Conservation (phyloP, 495 filamentous ascomycete genomes). For the Podospora appendiculata region DNA sequence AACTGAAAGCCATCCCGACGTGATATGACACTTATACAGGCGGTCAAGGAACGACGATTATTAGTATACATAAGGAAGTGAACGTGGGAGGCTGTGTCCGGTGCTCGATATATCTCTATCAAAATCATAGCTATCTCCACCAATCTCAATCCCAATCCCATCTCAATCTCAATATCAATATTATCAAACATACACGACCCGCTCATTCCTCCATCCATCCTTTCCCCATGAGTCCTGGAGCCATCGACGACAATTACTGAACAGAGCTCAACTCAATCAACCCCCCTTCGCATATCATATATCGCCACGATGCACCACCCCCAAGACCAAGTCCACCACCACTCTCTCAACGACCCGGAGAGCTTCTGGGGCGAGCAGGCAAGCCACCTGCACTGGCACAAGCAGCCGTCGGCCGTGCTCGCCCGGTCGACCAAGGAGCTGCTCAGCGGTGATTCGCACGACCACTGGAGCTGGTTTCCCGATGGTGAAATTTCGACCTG, state of each 20-base stretch:
- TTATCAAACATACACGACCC: too few species aligned
- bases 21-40: too few species aligned
- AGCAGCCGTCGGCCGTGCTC: constrained; percentile 47
- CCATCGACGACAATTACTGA: neutral
- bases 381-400: constrained; percentile 71
- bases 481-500: constrained; percentile 83
- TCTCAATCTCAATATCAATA: too few species aligned
- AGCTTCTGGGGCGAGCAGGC: constrained; percentile 75
- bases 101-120: too few species aligned
- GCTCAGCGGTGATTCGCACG: constrained; percentile 29
- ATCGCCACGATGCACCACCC: constrained; percentile 7
- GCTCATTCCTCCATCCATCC: too few species aligned
- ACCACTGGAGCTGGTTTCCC: constrained; percentile 81
- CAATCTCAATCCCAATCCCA: too few species aligned
- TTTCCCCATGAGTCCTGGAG: too few species aligned
- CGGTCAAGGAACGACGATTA: too few species aligned
- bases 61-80: too few species aligned
- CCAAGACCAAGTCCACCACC: constrained; percentile 44
- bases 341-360: constrained; percentile 54
- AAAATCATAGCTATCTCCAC: too few species aligned
- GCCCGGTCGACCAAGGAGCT: constrained; percentile 34
- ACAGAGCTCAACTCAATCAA: neutral
- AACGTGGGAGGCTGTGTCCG: too few species aligned
- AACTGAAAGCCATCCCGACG: neutral
- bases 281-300: neutral